Conservation (phyloP, 176 grass and related monocot species). For the Tillandsia fasciculata region DNA sequence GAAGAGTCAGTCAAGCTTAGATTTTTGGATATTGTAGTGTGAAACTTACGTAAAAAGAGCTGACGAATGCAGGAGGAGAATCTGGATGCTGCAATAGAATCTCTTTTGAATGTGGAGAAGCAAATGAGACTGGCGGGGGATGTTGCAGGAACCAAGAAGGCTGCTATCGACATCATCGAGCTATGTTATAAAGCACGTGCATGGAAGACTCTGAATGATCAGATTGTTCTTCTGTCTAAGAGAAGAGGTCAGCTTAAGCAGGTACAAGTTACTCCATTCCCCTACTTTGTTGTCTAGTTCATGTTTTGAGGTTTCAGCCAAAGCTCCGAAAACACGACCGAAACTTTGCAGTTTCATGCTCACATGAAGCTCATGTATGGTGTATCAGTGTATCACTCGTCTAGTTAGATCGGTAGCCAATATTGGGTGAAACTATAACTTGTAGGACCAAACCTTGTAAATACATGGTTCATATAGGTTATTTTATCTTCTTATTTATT, state of each 20-base stretch:
- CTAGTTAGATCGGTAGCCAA: too few species aligned
- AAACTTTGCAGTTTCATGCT: too few species aligned
- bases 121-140: conserved; percentile 81
- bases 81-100: conserved; percentile 76
- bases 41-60: not conserved
- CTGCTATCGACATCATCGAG: conserved; percentile 80
- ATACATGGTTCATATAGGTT: too few species aligned
- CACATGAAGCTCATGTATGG: too few species aligned
- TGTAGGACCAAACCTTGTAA: too few species aligned
- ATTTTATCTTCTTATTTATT: too few species aligned
- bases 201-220: conserved; percentile 98
- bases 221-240: conserved; percentile 85
- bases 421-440: too few species aligned
- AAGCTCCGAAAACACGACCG: too few species aligned
- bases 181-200: conserved; percentile 67
- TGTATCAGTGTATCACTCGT: too few species aligned
- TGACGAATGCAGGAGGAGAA: conserved; percentile 42
- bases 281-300: not conserved
- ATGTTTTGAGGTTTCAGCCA: too few species aligned
- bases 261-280: conserved; percentile 18
- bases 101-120: conserved; percentile 83
- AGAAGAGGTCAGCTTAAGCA: conserved; percentile 96
- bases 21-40: not conserved
- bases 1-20: too few species aligned
- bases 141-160: conserved; percentile 81